Base-by-base conservation (phyloP, 225 moss, liverwort and hornwort genomes). In the Bryum argenteum region DNA sequence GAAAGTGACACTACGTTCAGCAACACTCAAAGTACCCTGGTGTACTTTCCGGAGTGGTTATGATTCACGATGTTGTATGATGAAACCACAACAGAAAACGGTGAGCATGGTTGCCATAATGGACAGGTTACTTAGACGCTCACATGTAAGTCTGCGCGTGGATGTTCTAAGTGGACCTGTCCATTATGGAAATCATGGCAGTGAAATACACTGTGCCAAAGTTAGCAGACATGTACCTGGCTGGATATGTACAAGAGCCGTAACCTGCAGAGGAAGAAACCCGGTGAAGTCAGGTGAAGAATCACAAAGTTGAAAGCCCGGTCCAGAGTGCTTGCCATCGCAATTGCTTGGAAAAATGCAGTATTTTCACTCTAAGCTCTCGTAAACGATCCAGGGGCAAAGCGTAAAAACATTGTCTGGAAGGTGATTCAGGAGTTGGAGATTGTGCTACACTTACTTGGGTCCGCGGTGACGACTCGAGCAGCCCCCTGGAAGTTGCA, bases 401-500 rank as follows among this genome's bases (percentile, higher is more conserved):
- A 56, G 23, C 64, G 26, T n/a, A n/a, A n/a, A n/a, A n/a, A n/a
- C n/a, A n/a, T n/a, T n/a, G n/a, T n/a, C n/a, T 26, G 53, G 11
- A 68, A 33, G 48, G 15, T 10, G 28, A 17, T 18, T 3, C 11
- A 59, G 5, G 48, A 39, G 4, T 2, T 24, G 15, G 37, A 17
- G 18, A 45, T 5, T 50, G 5, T 24, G 52, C 9, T 17, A n/a
- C 6, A 61, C 87, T 81, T 64, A 87, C 87, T 87, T 43, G 87
- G 87, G 51, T 87, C 83, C 1, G 55, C 38, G n/a, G 76, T 61
- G 6, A 81, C 79, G 37, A 87, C 56, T 38, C 54, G 73, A 28
- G 87, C 83, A 43, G 81, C 63, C 1, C 81, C 83, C 9, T 87
- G 79, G 54, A 87, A 87, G 52, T 81, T 77, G 59, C 87, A 87